These are phyloP conservation scores for Dalechampia spathulata DNA, from an alignment of 441 rosid species.

Conservation along the genomic window DNA sequence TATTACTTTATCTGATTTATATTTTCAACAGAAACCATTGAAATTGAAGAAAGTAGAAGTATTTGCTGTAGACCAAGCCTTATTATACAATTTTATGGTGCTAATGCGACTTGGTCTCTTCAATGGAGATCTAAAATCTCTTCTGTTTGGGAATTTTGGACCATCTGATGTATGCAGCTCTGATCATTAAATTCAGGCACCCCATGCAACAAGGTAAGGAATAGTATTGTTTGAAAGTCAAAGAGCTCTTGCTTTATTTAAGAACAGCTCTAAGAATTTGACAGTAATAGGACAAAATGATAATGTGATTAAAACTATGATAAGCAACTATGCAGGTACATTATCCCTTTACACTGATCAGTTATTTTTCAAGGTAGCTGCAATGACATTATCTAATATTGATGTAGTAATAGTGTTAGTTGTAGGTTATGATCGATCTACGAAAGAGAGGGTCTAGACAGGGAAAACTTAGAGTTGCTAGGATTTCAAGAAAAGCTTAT, in stretches of 20 bases:
- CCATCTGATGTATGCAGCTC: slow-evolving; percentile 33
- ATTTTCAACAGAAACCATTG: too few species aligned
- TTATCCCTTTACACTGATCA: slow-evolving; percentile 20
- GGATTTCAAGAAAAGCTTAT: slow-evolving; percentile 35
- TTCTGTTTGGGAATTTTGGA: slow-evolving; percentile 33
- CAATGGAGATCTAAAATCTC: slow-evolving; percentile 45
- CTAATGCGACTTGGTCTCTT: slow-evolving; percentile 89
- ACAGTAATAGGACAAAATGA: slow-evolving; percentile 53
- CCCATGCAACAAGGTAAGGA: slow-evolving; percentile 48
- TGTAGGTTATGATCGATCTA: slow-evolving; percentile 29
- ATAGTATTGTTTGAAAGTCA: slow-evolving; percentile 45
- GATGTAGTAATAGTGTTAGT: slow-evolving; percentile 29
- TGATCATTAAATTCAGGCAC: slow-evolving; percentile 31
- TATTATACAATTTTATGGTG: slow-evolving; percentile 48
- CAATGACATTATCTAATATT: slow-evolving; percentile 15
- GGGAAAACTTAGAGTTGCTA: slow-evolving; percentile 31
- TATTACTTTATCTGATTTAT: too few species aligned
- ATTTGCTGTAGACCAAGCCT: slow-evolving; percentile 44
- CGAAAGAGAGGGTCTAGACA: slow-evolving; percentile 35
- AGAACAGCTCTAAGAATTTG: slow-evolving; percentile 15
- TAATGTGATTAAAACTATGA: too few species aligned
- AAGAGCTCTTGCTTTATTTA: slow-evolving; percentile 33
- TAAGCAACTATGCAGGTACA: too few species aligned
- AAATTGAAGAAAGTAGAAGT: slow-evolving; percentile 38
- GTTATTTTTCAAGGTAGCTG: slow-evolving; percentile 8